Percentiles rank a stretch among this genome's conserved stretches.
These are phyloP conservation scores for Cladophialophora chaetospira DNA, from an alignment of 2,329 filamentous ascomycete species.

Conservation along the genomic window DNA sequence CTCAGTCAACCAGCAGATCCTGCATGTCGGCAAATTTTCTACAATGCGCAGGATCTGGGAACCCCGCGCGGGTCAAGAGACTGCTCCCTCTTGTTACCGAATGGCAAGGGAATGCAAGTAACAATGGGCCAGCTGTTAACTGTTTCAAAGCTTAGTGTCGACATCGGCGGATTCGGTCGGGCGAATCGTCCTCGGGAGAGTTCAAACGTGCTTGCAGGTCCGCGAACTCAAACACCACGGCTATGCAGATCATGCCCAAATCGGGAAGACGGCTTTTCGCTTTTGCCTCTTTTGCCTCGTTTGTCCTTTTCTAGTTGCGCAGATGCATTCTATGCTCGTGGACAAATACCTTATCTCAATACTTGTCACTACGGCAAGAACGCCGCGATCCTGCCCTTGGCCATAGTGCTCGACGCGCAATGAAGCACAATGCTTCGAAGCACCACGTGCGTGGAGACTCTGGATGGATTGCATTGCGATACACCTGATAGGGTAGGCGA, in stretches of 20 bases:
- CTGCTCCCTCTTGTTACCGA: too few relatives aligned
- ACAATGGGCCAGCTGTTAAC: not conserved
- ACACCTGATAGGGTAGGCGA: constrained; percentile 5
- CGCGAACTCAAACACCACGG: not conserved
- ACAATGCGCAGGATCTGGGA: too few relatives aligned
- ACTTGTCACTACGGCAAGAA: constrained; percentile 4
- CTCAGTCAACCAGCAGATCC: too few relatives aligned
- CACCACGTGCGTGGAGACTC: constrained; percentile 6
- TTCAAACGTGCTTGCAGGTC: constrained; percentile 5
- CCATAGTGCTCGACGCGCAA: too few relatives aligned
- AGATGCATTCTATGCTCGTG: too few relatives aligned
- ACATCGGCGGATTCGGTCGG: constrained; percentile 1
- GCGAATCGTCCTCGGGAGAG: constrained; percentile 5
- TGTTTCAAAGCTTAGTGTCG: not conserved
- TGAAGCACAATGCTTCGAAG: not conserved
- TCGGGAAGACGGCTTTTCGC: not conserved
- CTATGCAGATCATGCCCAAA: not conserved
- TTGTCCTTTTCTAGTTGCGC: not conserved
- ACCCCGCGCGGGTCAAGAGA: too few relatives aligned
- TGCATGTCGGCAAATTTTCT: too few relatives aligned
- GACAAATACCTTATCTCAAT: too few relatives aligned
- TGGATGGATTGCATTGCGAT: not conserved
- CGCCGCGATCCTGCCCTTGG: not conserved
- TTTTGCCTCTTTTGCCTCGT: not conserved
- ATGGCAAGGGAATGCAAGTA: too few relatives aligned